Evolutionary conservation across 495 filamentous ascomycete species (phyloP).

Genomic region (Podospora pseudocomata): DNA sequence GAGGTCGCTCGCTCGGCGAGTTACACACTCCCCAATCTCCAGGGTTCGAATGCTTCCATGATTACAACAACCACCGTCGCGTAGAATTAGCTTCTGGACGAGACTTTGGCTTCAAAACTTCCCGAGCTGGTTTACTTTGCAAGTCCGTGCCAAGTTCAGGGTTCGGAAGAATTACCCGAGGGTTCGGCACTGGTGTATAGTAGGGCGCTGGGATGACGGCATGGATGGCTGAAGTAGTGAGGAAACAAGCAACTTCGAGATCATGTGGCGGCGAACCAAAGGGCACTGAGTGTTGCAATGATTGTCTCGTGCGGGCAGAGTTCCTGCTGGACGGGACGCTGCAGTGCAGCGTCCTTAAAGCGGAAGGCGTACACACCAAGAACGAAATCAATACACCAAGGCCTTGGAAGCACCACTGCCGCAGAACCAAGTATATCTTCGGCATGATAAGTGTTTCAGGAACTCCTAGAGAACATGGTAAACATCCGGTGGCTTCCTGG

Average conservation of each 20-base stretch:
- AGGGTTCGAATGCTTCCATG: neutral
- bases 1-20: neutral
- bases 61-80: neutral
- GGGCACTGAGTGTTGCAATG: neutral
- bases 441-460: neutral
- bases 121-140: neutral
- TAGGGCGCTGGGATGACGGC: neutral
- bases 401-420: neutral
- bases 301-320: neutral
- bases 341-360: neutral
- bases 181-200: slow-evolving; percentile 6
- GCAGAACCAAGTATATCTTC: neutral
- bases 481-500: neutral
- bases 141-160: neutral
- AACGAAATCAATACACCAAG: neutral
- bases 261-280: neutral
- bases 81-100: neutral
- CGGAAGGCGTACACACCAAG: neutral
- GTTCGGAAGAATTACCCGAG: slow-evolving; percentile 6
- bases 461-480: neutral
- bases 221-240: neutral
- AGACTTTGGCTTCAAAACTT: neutral
- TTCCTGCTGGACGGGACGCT: neutral
- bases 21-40: neutral
- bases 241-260: neutral